Evolutionary conservation across 352 stramenopile genomes (phyloP), one percentile per base, ranked within the genome.

Genomic region (Phytophthora hibernalis): DNA sequence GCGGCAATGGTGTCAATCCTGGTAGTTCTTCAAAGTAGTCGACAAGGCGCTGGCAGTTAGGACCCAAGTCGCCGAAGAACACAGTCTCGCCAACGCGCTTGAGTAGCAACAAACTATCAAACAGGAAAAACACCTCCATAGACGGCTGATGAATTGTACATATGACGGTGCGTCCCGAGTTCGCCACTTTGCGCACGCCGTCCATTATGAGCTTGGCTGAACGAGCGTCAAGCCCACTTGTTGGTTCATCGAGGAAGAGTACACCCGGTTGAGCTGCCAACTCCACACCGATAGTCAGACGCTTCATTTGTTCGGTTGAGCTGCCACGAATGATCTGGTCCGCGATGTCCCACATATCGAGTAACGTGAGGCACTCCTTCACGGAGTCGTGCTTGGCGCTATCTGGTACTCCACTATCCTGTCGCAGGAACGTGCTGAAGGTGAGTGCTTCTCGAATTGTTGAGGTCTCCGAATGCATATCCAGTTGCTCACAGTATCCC

Each of bases 401-500:
- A 42, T 69, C 65, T 5, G 79, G 62, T 6, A 89, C 68, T n/a
- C 21, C 48, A 47, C 52, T 70, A 43, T 68, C 70, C 12, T 79
- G 71, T 30, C 91, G 72, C 20, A 98, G 57, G 43, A 87, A 85
- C 0, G 93, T 87, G 49, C 83, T 95, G 57, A 98, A 98, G 1
- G 70, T 68, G 11, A 98, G 86, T 12, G 89, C 84, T 59, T 98
- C 93, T 18, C 90, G 77, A n/a, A 93, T 87, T 16, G 93, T 98
- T 5, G 85, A 72, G 6, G 93, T 95, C 24, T 90, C 77, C 21
- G 84, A 85, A 26, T 97, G 80, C 38, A 88, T 84, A 58, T 97
- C 90, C 64, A 97, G 91, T 65, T 97, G 89, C 48, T 83, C 75
- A 49, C 75, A 83, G 54, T 83, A 83, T 18, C 75, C 75, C 35